Conservation (phyloP, 2,329 filamentous ascomycete genomes). For the Phialophora verrucosa region DNA sequence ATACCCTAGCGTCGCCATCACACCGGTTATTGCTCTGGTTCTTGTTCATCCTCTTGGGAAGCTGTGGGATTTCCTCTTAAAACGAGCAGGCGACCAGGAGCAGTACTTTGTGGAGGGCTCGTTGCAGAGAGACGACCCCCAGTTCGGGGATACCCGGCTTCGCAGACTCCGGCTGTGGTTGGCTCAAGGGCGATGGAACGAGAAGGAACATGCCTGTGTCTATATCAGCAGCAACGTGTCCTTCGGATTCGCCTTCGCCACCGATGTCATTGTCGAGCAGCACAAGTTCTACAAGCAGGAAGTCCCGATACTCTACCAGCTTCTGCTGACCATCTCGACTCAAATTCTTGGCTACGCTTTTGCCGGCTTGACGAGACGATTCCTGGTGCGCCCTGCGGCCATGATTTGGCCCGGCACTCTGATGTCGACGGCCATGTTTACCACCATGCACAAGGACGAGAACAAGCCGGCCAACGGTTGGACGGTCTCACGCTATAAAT, state of each 20-base stretch:
- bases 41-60: slow-evolving; percentile 84
- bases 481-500: slow-evolving; percentile 80
- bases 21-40: slow-evolving; percentile 83
- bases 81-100: slow-evolving; percentile 61
- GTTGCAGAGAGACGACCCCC: slow-evolving; percentile 49
- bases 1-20: slow-evolving; percentile 89
- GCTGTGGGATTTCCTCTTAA: slow-evolving; percentile 75
- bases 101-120: slow-evolving; percentile 66
- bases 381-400: slow-evolving; percentile 80
- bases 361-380: slow-evolving; percentile 78
- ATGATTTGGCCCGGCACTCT: slow-evolving; percentile 93
- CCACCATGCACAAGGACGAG: slow-evolving; percentile 80
- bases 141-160: slow-evolving; percentile 33
- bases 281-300: slow-evolving; percentile 87
- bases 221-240: slow-evolving; percentile 90
- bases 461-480: slow-evolving; percentile 83
- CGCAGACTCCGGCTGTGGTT: slow-evolving; percentile 71
- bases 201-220: slow-evolving; percentile 86
- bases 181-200: slow-evolving; percentile 80
- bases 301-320: slow-evolving; percentile 75
- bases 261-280: slow-evolving; percentile 86
- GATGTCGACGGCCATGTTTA: slow-evolving; percentile 89
- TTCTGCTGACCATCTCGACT: slow-evolving; percentile 82
- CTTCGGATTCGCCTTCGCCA: slow-evolving; percentile 87
- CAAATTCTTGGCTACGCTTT: slow-evolving; percentile 88